Evolutionary conservation across 768 basidiomycete genomes (phyloP), one percentile per base, ranked within the genome.

Genomic region (Phaffia tasmanica): DNA sequence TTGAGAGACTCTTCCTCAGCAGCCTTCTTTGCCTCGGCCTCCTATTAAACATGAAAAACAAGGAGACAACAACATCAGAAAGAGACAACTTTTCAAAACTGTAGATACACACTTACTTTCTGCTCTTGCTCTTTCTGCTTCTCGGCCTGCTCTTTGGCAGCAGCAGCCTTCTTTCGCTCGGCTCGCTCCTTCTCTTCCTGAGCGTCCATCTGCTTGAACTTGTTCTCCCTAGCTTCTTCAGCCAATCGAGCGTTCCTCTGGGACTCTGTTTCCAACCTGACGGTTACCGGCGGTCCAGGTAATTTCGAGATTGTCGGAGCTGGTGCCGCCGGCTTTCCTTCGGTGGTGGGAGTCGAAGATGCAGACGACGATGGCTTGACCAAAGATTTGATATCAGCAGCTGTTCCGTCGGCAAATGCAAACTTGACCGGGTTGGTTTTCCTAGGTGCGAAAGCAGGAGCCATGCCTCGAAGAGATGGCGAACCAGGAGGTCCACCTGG

Each of bases 311-410:
- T 84, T 78, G 89, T 86, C 49, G 79, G 75, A 46, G 79, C 74
- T 68, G 70, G 49, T 63, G 65, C 27, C 29, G 35, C 30, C 32
- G 51, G 49, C 56, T 70, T 71, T 0, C 74, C 74, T 27, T 79
- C 73, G 3, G 80, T 70, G 80, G 74, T 0, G 79, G 77, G 2
- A n/a, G 63, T 23, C 27, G 50, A 11, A 27, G 57, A 55, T 1
- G 77, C 73, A 1, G 80, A 73, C 0, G 81, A 76, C 48, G 79
- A 75, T 57, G 80, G 62, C 25, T 79, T 80, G 73, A 79, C 81
- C 63, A 86, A 78, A 48, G 79, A 73, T 64, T 81, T 82, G 53
- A 89, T 64, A 49, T 82, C 80, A 59, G 88, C 78, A 75, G 86
- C 85, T 27, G 76, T 80, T 35, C 88, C 88, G 54, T 70, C 66